A percentile compares a stretch with the other conserved stretches of the same genome.
Conservation (phyloP, 1,139 yeast genomes). For the Suhomyces atakaporum region DNA sequence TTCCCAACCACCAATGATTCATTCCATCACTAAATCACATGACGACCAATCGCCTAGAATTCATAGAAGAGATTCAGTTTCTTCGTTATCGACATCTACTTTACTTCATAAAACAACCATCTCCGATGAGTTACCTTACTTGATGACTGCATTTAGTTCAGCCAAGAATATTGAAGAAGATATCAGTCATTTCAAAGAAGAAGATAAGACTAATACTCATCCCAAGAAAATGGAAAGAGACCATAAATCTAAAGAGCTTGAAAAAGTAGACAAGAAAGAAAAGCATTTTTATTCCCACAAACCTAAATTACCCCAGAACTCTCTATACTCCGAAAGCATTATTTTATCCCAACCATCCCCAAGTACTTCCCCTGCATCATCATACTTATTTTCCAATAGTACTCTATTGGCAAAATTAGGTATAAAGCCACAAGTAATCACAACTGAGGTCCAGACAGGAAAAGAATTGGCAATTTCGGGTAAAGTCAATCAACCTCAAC, state of each 20-base stretch:
- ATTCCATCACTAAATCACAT: constrained; percentile 38
- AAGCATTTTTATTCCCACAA: constrained; percentile 29
- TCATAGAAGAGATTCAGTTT: constrained; percentile 29
- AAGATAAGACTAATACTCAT: constrained; percentile 15
- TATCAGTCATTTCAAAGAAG: constrained; percentile 38
- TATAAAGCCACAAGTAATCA: constrained; percentile 47
- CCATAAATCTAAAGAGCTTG: constrained; percentile 2
- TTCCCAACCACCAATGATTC: constrained; percentile 40
- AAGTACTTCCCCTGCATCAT: constrained; percentile 28
- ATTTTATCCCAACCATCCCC: constrained; percentile 25
- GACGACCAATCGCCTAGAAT: constrained; percentile 11
- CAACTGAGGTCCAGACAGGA: constrained; percentile 25
- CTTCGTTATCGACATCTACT: constrained; percentile 32
- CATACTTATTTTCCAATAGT: constrained; percentile 37
- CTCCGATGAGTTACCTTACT: constrained; percentile 55
- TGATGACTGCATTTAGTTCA: constrained; percentile 59
- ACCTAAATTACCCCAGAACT: constrained; percentile 32
- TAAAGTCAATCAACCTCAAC: constrained; percentile 10
- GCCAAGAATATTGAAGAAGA: constrained; percentile 55
- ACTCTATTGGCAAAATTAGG: constrained; percentile 44
- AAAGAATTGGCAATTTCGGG: constrained; percentile 14
- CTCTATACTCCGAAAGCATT: constrained; percentile 39
- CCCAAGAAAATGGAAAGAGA: constrained; percentile 5
- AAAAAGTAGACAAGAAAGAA: constrained; percentile 10
- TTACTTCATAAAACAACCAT: constrained; percentile 48